Evolutionary conservation across 352 stramenopile species (phyloP).

Genomic region (Pythium plurisporium): DNA sequence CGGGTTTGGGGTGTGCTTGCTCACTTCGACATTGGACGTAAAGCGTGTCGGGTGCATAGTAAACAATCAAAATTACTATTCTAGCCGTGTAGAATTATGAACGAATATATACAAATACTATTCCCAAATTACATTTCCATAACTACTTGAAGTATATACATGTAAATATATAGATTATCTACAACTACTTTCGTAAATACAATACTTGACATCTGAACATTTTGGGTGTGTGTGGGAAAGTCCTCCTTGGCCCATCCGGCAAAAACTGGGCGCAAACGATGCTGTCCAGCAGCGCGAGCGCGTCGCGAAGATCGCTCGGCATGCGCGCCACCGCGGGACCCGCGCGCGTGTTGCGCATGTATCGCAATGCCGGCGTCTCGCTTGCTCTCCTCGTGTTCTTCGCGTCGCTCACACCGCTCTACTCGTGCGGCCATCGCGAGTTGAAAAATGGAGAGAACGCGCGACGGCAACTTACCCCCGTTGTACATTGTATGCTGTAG

Average conservation of each 20-base stretch:
- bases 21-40: constrained; percentile 4
- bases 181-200: background rate
- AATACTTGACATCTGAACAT: background rate
- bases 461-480: too few relatives aligned
- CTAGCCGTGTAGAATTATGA: background rate
- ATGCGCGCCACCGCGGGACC: background rate
- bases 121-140: background rate
- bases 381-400: constrained; percentile 11
- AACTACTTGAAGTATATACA: background rate
- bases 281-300: background rate
- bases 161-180: background rate
- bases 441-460: too few relatives aligned
- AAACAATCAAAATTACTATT: background rate
- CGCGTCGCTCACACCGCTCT: constrained; percentile 1
- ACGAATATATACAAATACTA: too few relatives aligned
- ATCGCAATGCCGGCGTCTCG: background rate
- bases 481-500: background rate
- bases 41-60: background rate
- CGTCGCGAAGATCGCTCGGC: background rate
- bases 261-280: background rate
- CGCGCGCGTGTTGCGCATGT: background rate
- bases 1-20: too few relatives aligned
- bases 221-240: background rate
- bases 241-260: background rate
- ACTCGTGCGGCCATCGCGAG: constrained; percentile 9